Conservation (phyloP, 2,329 filamentous ascomycete genomes). For the Venturia oleaginea region DNA sequence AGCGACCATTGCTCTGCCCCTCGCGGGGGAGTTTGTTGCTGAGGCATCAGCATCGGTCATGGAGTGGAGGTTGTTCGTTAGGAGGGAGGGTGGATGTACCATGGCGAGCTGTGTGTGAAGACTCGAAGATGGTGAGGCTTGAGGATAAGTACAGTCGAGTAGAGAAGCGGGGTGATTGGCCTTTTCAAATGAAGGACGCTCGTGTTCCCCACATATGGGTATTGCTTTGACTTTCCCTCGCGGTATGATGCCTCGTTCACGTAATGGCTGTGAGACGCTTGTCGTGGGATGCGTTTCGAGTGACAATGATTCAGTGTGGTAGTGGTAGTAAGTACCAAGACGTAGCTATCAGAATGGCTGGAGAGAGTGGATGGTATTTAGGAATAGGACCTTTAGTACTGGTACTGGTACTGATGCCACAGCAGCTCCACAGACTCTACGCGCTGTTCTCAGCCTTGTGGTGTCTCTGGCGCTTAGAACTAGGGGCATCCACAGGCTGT, state of each 20-base stretch:
- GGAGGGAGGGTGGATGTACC: constrained; percentile 6
- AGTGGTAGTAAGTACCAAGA: too few species aligned
- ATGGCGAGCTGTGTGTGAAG: not conserved
- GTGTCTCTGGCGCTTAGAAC: not conserved
- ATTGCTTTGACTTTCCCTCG: not conserved
- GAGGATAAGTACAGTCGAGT: not conserved
- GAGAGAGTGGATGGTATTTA: not conserved
- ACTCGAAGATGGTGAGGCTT: not conserved
- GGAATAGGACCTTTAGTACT: too few species aligned
- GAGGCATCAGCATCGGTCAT: constrained; percentile 51
- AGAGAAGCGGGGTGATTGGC: too few species aligned
- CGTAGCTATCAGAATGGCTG: not conserved
- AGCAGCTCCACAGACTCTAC: too few species aligned
- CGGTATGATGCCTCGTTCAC: not conserved
- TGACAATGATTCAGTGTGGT: not conserved
- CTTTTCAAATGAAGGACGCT: too few species aligned
- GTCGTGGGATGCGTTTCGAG: not conserved
- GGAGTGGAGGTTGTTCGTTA: constrained; percentile 43
- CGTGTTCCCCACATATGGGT: not conserved
- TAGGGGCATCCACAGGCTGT: too few species aligned
- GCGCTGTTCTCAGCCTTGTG: not conserved
- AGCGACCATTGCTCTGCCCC: constrained; percentile 63
- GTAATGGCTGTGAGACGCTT: not conserved
- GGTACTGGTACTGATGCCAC: too few species aligned
- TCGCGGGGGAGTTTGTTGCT: constrained; percentile 59